Evolutionary conservation across 306 rosid genomes (phyloP).

Genomic region (Rosa lucieae): DNA sequence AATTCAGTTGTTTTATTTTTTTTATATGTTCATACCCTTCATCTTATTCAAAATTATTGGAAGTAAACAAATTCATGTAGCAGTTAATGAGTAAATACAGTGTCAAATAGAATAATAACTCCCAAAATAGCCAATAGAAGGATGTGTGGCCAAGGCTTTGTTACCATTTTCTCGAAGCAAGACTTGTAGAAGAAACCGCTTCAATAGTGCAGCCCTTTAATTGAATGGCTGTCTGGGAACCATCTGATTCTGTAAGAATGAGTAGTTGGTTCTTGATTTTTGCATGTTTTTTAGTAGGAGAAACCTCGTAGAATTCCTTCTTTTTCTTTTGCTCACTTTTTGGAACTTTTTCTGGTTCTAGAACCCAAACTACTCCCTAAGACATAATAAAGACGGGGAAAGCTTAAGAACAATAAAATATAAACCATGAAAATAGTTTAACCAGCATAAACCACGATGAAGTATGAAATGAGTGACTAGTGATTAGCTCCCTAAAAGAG

Average conservation of each 20-base stretch:
- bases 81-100: background rate
- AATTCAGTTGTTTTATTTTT: background rate
- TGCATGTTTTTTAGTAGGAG: conserved; percentile 64
- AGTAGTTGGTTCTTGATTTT: conserved; percentile 52
- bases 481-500: too few relatives aligned
- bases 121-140: background rate
- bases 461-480: too few relatives aligned
- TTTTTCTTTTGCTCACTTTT: conserved; percentile 58
- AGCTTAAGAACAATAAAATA: conserved; percentile 8
- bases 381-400: conserved; percentile 18
- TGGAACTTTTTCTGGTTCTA: conserved; percentile 63
- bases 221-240: conserved; percentile 39
- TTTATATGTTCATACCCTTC: background rate
- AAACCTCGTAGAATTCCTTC: conserved; percentile 63
- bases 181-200: conserved; percentile 75
- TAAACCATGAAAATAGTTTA: background rate
- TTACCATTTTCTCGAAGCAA: conserved; percentile 85
- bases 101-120: background rate
- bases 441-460: background rate
- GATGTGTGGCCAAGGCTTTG: conserved; percentile 18
- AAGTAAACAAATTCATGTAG: background rate
- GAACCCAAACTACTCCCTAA: conserved; percentile 87
- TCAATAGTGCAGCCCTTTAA: conserved; percentile 63
- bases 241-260: conserved; percentile 58
- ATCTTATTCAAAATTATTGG: background rate